phyloP scores from a whole-genome alignment of 2,329 filamentous ascomycete genomes.

The Orbilia javanica region DNA sequence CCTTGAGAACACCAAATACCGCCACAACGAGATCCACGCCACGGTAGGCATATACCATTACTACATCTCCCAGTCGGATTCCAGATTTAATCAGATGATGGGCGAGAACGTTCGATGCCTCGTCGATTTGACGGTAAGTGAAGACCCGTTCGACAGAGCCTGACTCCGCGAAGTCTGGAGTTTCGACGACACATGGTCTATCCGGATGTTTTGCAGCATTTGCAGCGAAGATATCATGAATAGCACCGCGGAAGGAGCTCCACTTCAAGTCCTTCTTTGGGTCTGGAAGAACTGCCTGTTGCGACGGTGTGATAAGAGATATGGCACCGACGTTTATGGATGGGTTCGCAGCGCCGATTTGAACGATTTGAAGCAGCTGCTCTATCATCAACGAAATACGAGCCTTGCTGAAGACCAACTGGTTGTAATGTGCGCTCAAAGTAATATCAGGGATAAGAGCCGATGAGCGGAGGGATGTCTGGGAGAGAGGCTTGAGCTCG shows the following conservation, averaged over 20 bases:
- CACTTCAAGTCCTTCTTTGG: conserved; percentile 77
- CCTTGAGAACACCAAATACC: conserved; percentile 79
- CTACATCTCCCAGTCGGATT: conserved; percentile 82
- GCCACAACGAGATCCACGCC: conserved; percentile 81
- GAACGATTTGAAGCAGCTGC: conserved; percentile 66
- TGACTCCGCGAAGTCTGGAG: conserved; percentile 68
- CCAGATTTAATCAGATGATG: conserved; percentile 82
- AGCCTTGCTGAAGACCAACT: conserved; percentile 67
- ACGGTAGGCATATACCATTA: conserved; percentile 91
- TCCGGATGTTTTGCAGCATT: conserved; percentile 79
- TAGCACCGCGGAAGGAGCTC: conserved; percentile 75
- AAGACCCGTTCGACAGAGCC: conserved; percentile 73
- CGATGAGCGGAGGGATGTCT: conserved; percentile 58
- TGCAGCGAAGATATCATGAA: conserved; percentile 77
- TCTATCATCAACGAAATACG: conserved; percentile 67
- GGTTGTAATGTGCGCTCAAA: conserved; percentile 67
- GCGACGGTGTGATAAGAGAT: conserved; percentile 64
- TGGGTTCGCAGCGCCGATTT: conserved; percentile 65
- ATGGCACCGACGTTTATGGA: conserved; percentile 66
- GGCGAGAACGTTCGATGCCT: conserved; percentile 83
- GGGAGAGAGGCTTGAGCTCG: conserved; percentile 58
- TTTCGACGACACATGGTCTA: conserved; percentile 77
- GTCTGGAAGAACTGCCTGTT: conserved; percentile 70
- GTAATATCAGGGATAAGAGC: conserved; percentile 65
- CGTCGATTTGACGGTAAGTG: conserved; percentile 87